Evolutionary conservation across 176 grass and related monocot genomes (phyloP), one percentile per base, ranked within the genome.

Genomic region (Oryza coarctata): DNA sequence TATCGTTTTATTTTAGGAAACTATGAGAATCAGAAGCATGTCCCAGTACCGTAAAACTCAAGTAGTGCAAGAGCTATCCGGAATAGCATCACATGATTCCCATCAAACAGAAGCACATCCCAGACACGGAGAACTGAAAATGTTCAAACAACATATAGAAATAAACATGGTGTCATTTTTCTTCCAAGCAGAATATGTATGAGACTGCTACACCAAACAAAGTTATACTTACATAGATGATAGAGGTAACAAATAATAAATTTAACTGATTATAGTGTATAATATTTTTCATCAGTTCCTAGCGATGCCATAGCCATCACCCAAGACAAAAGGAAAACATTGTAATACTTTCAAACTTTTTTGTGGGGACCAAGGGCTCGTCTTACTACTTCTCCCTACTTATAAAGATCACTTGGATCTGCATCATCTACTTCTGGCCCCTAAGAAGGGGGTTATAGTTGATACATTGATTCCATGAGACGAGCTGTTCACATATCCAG

Each of bases 121-220:
- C 97, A 99, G 13, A 99, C 87, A 73, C 93, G 97, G 64, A 99
- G 97, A 79, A 96, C 97, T 99, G 89, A 80, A 80, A 91, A 92
- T 86, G 50, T 88, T 65, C 57, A 76, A 83, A 80, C 32, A 85
- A 20, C 12, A 81, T 14, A 77, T 75, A 70, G 10, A 75, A 69
- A 80, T 70, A 49, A 70, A 72, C 23, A 61, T 44, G 30, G 45
- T n/a, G 14, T 57, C 44, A 45, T 22, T 86, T 40, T 64, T 60
- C 73, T 38, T 70, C 45, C 29, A 78, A 79, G 30, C 12, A 77
- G 47, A 74, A 63, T 25, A 60, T 77, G 17, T 23, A 70, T 41
- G 26, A 47, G 22, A 34, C 69, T 33, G 63, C 28, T 65, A 66
- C 20, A 77, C 39, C 58, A 77, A 80, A 70, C 20, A 85, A 28